phyloP scores from a whole-genome alignment of 2,329 filamentous ascomycete genomes.

The Epichloe coenophiala region DNA sequence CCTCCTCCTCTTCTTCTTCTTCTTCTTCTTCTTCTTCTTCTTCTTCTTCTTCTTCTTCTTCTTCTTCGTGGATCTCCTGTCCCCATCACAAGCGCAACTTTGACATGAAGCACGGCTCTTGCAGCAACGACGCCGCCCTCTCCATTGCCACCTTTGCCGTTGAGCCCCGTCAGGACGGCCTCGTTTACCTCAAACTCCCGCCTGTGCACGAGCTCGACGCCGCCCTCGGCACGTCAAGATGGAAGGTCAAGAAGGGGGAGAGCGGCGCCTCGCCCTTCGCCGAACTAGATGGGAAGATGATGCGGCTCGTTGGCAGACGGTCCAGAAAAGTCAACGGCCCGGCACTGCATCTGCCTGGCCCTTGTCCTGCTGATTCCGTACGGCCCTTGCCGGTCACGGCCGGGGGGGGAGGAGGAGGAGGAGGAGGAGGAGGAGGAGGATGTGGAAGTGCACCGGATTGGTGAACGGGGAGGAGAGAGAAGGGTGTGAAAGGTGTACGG shows the following conservation, averaged over 20 bases:
- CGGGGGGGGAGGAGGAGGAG: constrained; percentile 5
- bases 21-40: neutral
- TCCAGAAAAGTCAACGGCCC: constrained; percentile 25
- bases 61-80: constrained; percentile 66
- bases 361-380: constrained; percentile 16
- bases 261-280: constrained; percentile 24
- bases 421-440: constrained; percentile 3
- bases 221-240: constrained; percentile 63
- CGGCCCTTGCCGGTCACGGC: constrained; percentile 18
- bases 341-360: neutral
- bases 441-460: constrained; percentile 33
- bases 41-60: constrained; percentile 6
- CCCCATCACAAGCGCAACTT: constrained; percentile 87
- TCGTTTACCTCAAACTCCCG: constrained; percentile 69
- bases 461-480: constrained; percentile 14
- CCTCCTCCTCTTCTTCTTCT: neutral
- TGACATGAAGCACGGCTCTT: constrained; percentile 57
- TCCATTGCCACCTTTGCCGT: constrained; percentile 73
- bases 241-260: constrained; percentile 66
- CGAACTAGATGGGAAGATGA: constrained; percentile 30
- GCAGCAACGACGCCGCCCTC: constrained; percentile 59
- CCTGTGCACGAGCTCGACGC: constrained; percentile 69
- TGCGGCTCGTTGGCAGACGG: constrained; percentile 10
- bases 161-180: constrained; percentile 59
- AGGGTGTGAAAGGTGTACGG: neutral